Base-by-base conservation (phyloP, 2,329 filamentous ascomycete genomes). In the Sporothrix protearum region DNA sequence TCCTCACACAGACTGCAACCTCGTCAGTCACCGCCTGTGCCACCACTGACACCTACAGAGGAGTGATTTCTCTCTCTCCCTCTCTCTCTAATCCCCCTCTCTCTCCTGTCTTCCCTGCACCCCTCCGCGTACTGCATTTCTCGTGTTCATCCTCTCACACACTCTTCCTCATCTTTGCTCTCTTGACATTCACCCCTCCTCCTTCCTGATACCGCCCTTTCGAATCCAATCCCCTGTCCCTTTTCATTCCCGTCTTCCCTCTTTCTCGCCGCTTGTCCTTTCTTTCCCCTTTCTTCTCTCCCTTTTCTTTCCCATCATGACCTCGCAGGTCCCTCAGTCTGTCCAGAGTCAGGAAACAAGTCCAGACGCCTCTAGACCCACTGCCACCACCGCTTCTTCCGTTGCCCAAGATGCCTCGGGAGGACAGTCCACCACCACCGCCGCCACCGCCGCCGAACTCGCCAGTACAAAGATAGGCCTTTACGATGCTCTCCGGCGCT, bases 401-500 rank as follows among this genome's bases (percentile, higher is more conserved):
- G 71, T 76, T 75, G 76, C 78, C 77, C 82, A 85, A 81, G 82
- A 88, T 88, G 87, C 85, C 86, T 83, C 86, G 87, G 80, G 86
- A 88, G 81, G 84, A 87, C 83, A 88, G 86, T 81, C 87, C 87
- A 71, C 87, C 87, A 77, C 87, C 87, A 76, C 86, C 86, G 73
- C 87, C 87, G 75, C 86, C 86, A 74, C 84, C 85, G 78, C 87
- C 87, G 77, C 87, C 87, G 82, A 89, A 89, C 86, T 89, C 87
- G 80, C 87, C 87, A 77, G 86, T 88, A 85, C 85, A 86, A 88
- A 89, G 87, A 83, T 89, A 86, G 91, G 82, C 86, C 94, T 85
- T 86, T 83, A 89, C 79, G 82, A 83, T 76, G 88, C 91, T 73
- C 88, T 98, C 77, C 92, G 92, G 82, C 90, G 94, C 81, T 97